These are phyloP conservation scores for Ascochyta rabiei DNA, from an alignment of 2,329 filamentous ascomycete genomes.

Conservation along the genomic window DNA sequence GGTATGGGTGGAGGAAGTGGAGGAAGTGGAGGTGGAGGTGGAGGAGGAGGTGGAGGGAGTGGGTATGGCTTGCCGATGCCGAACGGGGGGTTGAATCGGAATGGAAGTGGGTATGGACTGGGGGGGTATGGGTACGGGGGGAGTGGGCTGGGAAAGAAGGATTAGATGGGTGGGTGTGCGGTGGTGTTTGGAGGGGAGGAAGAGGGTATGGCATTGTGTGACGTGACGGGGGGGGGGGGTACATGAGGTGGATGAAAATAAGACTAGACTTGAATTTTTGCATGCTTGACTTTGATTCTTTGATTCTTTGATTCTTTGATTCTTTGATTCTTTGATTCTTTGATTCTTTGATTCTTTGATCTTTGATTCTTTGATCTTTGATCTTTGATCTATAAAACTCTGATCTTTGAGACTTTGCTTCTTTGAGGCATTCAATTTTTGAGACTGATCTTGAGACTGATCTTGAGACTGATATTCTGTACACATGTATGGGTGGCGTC, in stretches of 20 bases:
- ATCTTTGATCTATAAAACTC: too few species aligned
- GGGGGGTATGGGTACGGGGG: constrained; percentile 54
- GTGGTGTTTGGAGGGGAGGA: not conserved
- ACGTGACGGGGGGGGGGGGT: not conserved
- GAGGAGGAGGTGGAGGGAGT: constrained; percentile 26
- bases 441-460: too few species aligned
- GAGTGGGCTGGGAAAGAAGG: constrained; percentile 52
- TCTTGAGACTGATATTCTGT: too few species aligned
- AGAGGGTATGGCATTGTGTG: not conserved
- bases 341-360: too few species aligned
- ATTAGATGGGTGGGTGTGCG: constrained; percentile 29
- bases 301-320: too few species aligned
- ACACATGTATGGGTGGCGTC: not conserved
- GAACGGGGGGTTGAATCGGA: constrained; percentile 33
- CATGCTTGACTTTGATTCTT: too few species aligned
- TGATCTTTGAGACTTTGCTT: too few species aligned
- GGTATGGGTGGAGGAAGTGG: constrained; percentile 38
- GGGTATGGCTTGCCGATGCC: constrained; percentile 42
- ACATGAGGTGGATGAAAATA: not conserved
- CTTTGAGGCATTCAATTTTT: too few species aligned
- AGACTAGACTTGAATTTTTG: too few species aligned
- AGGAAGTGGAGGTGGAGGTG: constrained; percentile 16
- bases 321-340: too few species aligned
- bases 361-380: too few species aligned
- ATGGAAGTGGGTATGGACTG: constrained; percentile 47